Evolutionary conservation across 805 yeast genomes (phyloP), one percentile per base, ranked within the genome.

Genomic region (Kregervanrija pseudodelftensis): DNA sequence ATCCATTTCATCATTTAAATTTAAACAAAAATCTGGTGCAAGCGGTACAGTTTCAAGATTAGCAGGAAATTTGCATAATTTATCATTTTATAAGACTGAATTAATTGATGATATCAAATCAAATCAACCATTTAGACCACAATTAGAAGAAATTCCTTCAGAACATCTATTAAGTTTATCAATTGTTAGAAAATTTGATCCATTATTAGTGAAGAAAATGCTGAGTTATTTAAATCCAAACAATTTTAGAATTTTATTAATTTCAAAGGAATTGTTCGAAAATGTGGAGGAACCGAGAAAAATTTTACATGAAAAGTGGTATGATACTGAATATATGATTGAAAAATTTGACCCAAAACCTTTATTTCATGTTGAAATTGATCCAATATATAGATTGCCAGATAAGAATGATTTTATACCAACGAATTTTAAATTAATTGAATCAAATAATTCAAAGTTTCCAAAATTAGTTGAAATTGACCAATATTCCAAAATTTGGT

Each of bases 371-470:
- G 64, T 43, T 57, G 60, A 63, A 15, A 65, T 85, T 32, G 77
- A 73, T 41, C 41, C 46, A 1, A 33, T 40, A 3, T 58, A 57
- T 37, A 4, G 40, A 4, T 67, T 85, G 46, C 96, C 97, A 2
- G 67, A 65, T 3, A 76, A 72, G n/a, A 91, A 91, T 64, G 81
- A 76, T 43, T 93, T 87, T 54, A 79, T 91, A 49, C 91, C 98
- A 12, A 76, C 84, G 3, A 73, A 87, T 57, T 89, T 93, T 56
- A 68, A 73, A 1, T 43, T 62, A 2, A 83, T 89, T 8, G 69
- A 70, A 34, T 73, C 71, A 46, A 55, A 66, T 17, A 57, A 59
- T 2, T 70, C 70, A 30, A 47, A 53, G 30, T 76, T 75, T 48
- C 96, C 97, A 1, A 68, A 68, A 33, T 67, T 88, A 36, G 65